These are phyloP conservation scores for Rehmannia glutinosa DNA, from an alignment of 257 asterid species.

Conservation along the genomic window DNA sequence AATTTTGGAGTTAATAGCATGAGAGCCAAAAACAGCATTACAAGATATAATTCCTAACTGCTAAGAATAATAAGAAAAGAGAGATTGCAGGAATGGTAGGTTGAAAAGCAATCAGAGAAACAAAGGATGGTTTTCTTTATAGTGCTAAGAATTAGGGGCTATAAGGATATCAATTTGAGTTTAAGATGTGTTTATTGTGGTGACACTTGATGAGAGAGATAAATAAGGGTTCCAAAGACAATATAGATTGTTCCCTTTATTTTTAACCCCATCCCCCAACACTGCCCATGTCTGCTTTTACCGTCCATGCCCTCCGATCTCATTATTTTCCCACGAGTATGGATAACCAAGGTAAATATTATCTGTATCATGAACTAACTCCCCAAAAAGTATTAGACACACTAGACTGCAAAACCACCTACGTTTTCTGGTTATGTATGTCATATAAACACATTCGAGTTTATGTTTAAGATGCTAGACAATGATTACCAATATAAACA, in stretches of 20 bases:
- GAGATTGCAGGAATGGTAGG: slow-evolving; percentile 1
- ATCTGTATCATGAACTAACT: too few relatives aligned
- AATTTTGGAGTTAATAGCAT: slow-evolving; percentile 21
- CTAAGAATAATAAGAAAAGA: neutral
- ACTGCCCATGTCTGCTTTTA: too few relatives aligned
- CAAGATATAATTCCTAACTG: neutral
- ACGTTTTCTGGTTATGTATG: too few relatives aligned
- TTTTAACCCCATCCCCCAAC: too few relatives aligned
- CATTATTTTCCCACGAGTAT: neutral
- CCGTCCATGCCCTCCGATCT: neutral
- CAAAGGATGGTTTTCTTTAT: slow-evolving; percentile 2
- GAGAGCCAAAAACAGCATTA: neutral
- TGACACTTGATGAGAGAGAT: slow-evolving; percentile 4
- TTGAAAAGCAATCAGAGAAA: slow-evolving; percentile 3
- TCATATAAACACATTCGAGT: too few relatives aligned
- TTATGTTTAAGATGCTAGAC: neutral
- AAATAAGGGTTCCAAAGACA: neutral
- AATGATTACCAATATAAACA: too few relatives aligned
- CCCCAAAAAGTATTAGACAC: too few relatives aligned
- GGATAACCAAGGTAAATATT: too few relatives aligned
- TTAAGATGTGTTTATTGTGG: neutral
- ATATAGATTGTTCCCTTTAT: neutral
- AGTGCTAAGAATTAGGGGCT: neutral
- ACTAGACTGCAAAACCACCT: too few relatives aligned
- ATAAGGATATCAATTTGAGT: neutral